A percentile compares a stretch with the other conserved stretches of the same genome.
phyloP scores from a whole-genome alignment of 2,329 filamentous ascomycete genomes.

The Aspergillus caelatus region DNA sequence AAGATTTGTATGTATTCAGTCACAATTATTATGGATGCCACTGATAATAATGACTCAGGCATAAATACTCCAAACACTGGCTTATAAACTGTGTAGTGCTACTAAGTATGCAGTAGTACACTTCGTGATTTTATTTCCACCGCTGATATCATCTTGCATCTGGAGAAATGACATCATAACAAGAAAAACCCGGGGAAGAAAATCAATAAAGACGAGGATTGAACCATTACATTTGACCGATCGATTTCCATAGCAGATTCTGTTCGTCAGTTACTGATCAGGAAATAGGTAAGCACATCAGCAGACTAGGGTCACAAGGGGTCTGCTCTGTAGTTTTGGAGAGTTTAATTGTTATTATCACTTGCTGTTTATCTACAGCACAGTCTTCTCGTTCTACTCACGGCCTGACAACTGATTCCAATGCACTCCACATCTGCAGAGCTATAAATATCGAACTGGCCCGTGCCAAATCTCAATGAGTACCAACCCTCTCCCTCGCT shows the following conservation, averaged over 20 bases:
- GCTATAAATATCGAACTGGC: background rate
- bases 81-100: background rate
- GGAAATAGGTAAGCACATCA: background rate
- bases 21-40: too few species aligned
- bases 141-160: background rate
- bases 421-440: background rate
- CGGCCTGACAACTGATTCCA: background rate
- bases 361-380: background rate
- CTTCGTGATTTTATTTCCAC: background rate
- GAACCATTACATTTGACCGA: too few species aligned
- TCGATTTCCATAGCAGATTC: too few species aligned
- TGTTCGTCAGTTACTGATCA: too few species aligned
- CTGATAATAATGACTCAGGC: background rate
- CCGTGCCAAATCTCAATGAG: constrained; percentile 3
- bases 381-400: background rate
- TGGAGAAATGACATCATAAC: background rate
- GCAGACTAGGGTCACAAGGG: too few species aligned
- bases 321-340: too few species aligned
- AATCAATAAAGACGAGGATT: background rate
- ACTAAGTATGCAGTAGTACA: background rate
- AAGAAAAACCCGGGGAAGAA: background rate
- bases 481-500: constrained; percentile 11
- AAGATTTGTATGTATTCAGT: too few species aligned
- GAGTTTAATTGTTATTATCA: too few species aligned
- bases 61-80: background rate